Base-by-base conservation (phyloP, 2,329 filamentous ascomycete genomes). In the Lecanicillium sp. region DNA sequence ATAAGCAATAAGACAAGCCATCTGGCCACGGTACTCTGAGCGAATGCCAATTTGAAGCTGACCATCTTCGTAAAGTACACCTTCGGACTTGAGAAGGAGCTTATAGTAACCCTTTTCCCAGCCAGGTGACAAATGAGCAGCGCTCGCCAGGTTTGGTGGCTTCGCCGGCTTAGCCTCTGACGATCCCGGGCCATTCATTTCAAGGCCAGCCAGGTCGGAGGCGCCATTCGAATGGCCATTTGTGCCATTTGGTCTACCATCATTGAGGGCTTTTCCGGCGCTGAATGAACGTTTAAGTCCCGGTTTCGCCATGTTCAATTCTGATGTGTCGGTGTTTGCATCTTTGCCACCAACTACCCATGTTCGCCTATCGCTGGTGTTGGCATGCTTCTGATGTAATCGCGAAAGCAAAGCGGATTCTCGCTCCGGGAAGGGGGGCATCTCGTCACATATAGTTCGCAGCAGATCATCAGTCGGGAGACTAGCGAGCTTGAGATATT, bases 281-380 rank as follows among this genome's bases (percentile, higher is more conserved):
- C 80, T 94, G 54, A 95, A 95, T 2, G 85, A 83, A 49, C 90
- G 81, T 66, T 90, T 94, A 41, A 95, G 72, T 11, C 85, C 80
- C 44, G 83, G 83, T 59, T 92, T 86, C 20, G 80, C 81, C 62
- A 95, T 75, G 46, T 77, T 78, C 43, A 94, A 76, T 57, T 95
- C 89, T 40, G 80, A 75, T 32, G 79, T 70, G 54, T 94, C 87
- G 2, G 78, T 70, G 56, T 95, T 95, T 41, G 89, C 90, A 56
- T 94, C 88, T 64, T 95, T 95, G 43, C 88, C 90, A 45, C 90
- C 90, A n/a, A 96, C 85, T 18, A 95, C 82, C 92, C 92, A 98
- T 2, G 92, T 96, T 45, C 90, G 78, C 65, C 94, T 94, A 60
- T 98, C 92, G 56, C 86, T 94, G 12, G 87, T 92, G 44, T 84